phyloP scores from a whole-genome alignment of 345 rosid genomes.

The Citrus unshiu region DNA sequence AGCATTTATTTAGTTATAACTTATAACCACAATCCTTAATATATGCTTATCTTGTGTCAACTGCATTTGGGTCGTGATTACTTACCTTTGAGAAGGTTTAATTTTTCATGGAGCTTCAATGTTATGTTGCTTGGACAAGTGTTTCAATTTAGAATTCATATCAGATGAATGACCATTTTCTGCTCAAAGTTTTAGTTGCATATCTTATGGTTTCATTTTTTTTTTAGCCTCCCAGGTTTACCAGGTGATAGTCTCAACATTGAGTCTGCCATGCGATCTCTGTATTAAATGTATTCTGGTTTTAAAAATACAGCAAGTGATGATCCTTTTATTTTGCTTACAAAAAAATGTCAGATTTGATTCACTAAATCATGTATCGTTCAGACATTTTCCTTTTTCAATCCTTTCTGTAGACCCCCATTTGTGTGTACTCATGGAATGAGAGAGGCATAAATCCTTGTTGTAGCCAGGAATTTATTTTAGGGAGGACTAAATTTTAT shows the following conservation, averaged over 20 bases:
- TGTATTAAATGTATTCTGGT: not conserved
- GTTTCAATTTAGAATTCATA: too few species aligned
- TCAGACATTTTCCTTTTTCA: not conserved
- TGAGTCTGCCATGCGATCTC: not conserved
- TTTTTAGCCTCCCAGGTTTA: not conserved
- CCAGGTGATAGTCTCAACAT: not conserved
- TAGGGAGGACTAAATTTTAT: not conserved
- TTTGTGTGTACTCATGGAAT: not conserved
- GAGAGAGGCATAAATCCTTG: not conserved
- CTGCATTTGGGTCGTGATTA: too few species aligned
- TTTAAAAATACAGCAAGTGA: not conserved
- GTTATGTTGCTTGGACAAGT: not conserved
- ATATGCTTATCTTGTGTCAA: too few species aligned
- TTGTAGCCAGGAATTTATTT: not conserved
- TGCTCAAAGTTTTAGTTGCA: too few species aligned
- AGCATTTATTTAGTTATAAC: too few species aligned
- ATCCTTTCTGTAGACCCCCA: too few species aligned
- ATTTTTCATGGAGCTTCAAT: not conserved
- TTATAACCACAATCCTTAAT: too few species aligned
- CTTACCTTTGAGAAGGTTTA: not conserved
- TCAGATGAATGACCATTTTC: too few species aligned
- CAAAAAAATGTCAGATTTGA: not conserved
- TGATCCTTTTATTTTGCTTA: not conserved
- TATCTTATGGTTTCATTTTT: not conserved
- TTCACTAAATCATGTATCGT: not conserved